These are phyloP conservation scores for Fusarium haematococcum DNA, from an alignment of 2,329 filamentous ascomycete genomes.

Conservation along the genomic window DNA sequence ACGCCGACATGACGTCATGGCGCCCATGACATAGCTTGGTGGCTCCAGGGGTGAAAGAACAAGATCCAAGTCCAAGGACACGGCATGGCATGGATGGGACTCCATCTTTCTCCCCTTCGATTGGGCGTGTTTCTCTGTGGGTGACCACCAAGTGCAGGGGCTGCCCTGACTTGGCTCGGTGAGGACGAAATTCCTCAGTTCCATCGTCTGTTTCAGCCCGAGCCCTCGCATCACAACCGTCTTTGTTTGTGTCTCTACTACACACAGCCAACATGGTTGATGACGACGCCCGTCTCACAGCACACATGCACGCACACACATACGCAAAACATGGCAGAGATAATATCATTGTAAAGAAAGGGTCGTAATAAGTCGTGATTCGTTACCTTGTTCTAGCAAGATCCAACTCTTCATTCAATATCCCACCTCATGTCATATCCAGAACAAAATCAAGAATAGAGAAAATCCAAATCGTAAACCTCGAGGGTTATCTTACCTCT, in stretches of 20 bases:
- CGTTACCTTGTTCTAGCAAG: slow-evolving; percentile 36
- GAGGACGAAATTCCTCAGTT: neutral
- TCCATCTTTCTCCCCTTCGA: neutral
- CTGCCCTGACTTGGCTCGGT: neutral
- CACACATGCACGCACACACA: neutral
- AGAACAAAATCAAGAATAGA: slow-evolving; percentile 6
- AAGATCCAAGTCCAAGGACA: neutral
- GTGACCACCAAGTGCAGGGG: neutral
- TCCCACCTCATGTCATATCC: slow-evolving; percentile 6
- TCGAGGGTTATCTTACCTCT: slow-evolving; percentile 20
- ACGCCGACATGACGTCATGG: slow-evolving; percentile 21
- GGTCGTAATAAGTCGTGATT: slow-evolving; percentile 41
- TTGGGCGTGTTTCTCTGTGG: neutral
- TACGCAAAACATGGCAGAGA: neutral
- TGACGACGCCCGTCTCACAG: neutral
- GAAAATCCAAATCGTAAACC: slow-evolving; percentile 7
- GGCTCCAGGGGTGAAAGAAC: neutral
- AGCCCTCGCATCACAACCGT: neutral
- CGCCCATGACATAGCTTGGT: neutral
- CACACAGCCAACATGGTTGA: neutral
- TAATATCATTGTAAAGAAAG: neutral
- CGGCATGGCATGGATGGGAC: neutral
- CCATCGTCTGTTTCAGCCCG: neutral
- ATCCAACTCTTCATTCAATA: slow-evolving; percentile 18
- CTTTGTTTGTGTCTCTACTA: neutral